A percentile compares a stretch with the other conserved stretches of the same genome.
Conservation (phyloP, 106 monocot species). For the Acorus calamus region DNA sequence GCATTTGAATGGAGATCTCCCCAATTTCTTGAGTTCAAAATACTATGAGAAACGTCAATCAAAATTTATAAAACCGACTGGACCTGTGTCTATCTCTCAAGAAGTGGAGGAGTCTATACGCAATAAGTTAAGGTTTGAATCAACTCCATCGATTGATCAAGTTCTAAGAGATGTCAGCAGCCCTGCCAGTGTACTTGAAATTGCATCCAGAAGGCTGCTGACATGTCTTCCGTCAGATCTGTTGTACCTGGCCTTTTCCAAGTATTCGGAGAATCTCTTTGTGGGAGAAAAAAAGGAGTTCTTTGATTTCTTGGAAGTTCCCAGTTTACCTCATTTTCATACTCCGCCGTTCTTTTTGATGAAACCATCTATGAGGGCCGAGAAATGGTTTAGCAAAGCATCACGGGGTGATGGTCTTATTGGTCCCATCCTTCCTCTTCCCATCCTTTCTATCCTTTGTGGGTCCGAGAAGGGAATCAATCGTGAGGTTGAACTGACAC, state of each 20-base stretch:
- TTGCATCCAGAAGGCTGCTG: conserved; percentile 40
- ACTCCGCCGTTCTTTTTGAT: conserved; percentile 31
- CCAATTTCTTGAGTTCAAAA: conserved; percentile 9
- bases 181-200: conserved; percentile 61
- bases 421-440: conserved; percentile 71
- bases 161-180: conserved; percentile 32
- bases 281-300: not conserved
- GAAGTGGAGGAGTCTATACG: conserved; percentile 25
- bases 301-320: conserved; percentile 43
- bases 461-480: not conserved
- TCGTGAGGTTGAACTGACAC: not conserved
- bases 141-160: conserved; percentile 16
- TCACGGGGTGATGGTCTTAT: conserved; percentile 30
- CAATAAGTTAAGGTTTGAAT: conserved; percentile 5
- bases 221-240: conserved; percentile 30
- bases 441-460: conserved; percentile 54
- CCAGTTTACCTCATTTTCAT: conserved; percentile 22
- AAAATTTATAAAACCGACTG: not conserved
- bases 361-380: conserved; percentile 38
- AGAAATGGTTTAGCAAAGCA: conserved; percentile 18
- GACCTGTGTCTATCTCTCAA: conserved; percentile 7
- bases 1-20: conserved; percentile 48
- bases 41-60: not conserved
- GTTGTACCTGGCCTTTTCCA: conserved; percentile 53
- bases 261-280: conserved; percentile 34